Base-by-base conservation (phyloP, 176 grass and related monocot genomes). In the Leersia perrieri region DNA sequence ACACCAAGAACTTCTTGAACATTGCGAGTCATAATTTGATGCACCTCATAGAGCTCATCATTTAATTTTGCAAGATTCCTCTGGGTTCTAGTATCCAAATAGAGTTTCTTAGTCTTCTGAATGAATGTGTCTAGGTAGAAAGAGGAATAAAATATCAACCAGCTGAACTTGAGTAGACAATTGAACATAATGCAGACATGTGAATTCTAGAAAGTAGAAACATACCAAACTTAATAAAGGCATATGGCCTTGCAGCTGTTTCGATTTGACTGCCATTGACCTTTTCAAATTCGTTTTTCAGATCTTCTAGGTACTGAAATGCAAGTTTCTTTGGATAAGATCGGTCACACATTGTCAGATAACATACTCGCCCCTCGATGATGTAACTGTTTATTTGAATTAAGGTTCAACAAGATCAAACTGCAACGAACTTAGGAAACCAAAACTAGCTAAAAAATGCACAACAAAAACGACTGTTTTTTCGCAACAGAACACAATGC, bases 271-370 rank as follows among this genome's bases (percentile, higher is more conserved):
- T 93, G 29, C 89, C 93, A 80, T 91, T 99, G 42, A 93, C 96
- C 72, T 83, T 91, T 80, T 99, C 96, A 55, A 99, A 99, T 72
- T 95, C 96, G 91, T 93, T 95, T 82, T 93, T 99, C 2, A 99
- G 90, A 82, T 99, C 96, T 77, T 99, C 96, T 68, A 99, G 77
- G 70, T 95, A 99, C 76, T 99, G 92, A 75, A 95, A 99, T 33
- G 90, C 96, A 69, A 99, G 92, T 80, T 99, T 99, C 79, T 99
- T 99, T 10, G 96, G 96, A 89, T 99, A 99, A 44, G 96, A 95
- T 44, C 85, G 96, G 36, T 99, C 96, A 26, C 96, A 99, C 92
- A 99, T 95, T 88, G 96, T 95, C 79, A 99, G 77, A 89, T 99
- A 99, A 47, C 96, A 99, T 39, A 99, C 92, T 80, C 84, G 88